Base-by-base conservation (phyloP, 129 eudicot species). In the Apium graveolens region DNA sequence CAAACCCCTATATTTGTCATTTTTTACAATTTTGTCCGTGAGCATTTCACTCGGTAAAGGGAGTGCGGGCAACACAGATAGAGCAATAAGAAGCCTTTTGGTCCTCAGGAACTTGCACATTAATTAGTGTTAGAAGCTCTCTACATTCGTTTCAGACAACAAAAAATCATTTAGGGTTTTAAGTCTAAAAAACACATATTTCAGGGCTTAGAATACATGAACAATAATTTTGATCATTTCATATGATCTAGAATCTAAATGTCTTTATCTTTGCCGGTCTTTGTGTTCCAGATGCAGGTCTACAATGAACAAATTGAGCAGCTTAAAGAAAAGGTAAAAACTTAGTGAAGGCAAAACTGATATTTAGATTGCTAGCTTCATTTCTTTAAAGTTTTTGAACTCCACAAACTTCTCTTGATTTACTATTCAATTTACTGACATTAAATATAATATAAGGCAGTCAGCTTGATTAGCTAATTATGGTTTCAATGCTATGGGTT, bases 291-390 rank as follows among this genome's bases (percentile, higher is more conserved):
- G 97, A 90, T 87, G 89, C 91, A 91, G 81, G 94, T 88, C 69
- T 94, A 77, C 87, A 81, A 82, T 81, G 93, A 91, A 70, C 97
- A 94, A 78, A 88, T 91, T 82, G 85, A 81, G 77, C 91, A 87
- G 62, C 85, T 94, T 27, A 84, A 80, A 38, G 90, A 87, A 76
- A 94, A 91, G 97, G 98, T 91, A 85, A 41, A 43, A 41, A 43
- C 45, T 66, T 14, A 66, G 24, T 66, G 24, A 66, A 66, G 72
- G 72, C 39, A 31, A 26, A 62, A 27, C 35, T 5, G 39, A 62
- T 27, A 63, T 29, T 63, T 63, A 31, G 38, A 31, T 10, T 60
- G 6, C 16, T 9, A 55, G 65, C 31, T 24, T 8, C 68, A 60
- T n/a, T 60, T 60, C 68, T 60, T 60, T 17, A 60, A 60, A 60